Percentiles rank a stretch among this genome's conserved stretches.
These are phyloP conservation scores for Macrophomina phaseolina DNA, from an alignment of 2,329 filamentous ascomycete species.

Conservation along the genomic window DNA sequence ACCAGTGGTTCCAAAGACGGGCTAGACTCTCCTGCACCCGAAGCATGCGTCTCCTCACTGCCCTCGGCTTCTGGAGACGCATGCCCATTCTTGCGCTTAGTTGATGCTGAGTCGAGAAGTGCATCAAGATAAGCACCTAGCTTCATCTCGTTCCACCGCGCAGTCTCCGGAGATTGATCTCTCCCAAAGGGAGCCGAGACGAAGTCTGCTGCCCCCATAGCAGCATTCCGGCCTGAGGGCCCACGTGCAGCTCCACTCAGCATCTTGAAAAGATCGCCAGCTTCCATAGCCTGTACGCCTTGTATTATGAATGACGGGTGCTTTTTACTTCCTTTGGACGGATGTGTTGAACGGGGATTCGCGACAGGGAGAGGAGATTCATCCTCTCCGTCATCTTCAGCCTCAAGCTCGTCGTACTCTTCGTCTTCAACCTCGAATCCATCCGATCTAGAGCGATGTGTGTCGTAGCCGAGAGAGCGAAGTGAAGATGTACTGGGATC, in stretches of 20 bases:
- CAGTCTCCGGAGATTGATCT: conserved; percentile 1
- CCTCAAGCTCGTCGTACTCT: conserved; percentile 53
- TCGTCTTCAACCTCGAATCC: conserved; percentile 48
- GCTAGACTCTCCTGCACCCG: conserved; percentile 35
- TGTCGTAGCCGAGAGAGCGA: conserved; percentile 60
- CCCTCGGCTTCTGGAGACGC: not conserved
- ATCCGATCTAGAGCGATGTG: conserved; percentile 42
- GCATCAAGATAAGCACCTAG: conserved; percentile 41
- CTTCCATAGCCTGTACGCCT: not conserved
- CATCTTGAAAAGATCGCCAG: conserved; percentile 3
- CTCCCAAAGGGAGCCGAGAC: not conserved
- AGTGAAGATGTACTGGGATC: conserved; percentile 52
- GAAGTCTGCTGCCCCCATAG: conserved; percentile 4
- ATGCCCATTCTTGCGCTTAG: conserved; percentile 33
- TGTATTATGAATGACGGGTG: not conserved
- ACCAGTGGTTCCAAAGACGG: conserved; percentile 27
- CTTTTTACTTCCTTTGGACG: conserved; percentile 32
- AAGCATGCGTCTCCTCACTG: conserved; percentile 32
- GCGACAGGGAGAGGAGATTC: conserved; percentile 21
- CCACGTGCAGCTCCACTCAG: not conserved
- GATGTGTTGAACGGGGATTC: not conserved
- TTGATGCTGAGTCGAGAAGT: conserved; percentile 40
- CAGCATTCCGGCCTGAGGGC: not conserved
- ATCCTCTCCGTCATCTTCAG: conserved; percentile 51
- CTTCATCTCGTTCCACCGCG: conserved; percentile 46